Base-by-base conservation (phyloP, 2,329 filamentous ascomycete species). In the Pyrenochaeta sp. region DNA sequence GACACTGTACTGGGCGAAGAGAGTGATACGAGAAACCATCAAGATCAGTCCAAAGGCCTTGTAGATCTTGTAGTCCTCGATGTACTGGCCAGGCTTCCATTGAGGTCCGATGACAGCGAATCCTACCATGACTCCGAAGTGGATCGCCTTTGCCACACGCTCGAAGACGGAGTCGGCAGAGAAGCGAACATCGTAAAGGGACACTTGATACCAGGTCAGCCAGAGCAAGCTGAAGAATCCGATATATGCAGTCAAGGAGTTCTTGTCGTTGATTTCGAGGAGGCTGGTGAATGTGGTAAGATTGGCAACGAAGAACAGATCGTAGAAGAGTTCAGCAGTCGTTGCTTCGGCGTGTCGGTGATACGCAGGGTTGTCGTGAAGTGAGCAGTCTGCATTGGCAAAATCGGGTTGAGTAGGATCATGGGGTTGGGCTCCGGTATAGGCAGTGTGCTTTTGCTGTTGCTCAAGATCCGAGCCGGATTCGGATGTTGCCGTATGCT, bases 181-280 rank as follows among this genome's bases (percentile, higher is more conserved):
- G 61, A 86, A 88, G 0, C 85, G 82, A 23, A 87, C 80, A 65
- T 88, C 85, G 63, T 84, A 86, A 1, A 87, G 69, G 7, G 79
- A 78, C 15, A 83, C 80, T 46, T 85, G 75, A 23, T 86, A 77
- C 85, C 85, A 88, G n/a, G 82, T 86, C 45, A 85, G 80, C 85
- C 84, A 88, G 6, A 87, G 72, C 13, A 87, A 73, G 17, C 79
- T 68, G 58, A 84, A 77, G 62, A 80, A 82, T 27, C 81, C 72
- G 38, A 81, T 71, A 58, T 82, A 79, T 23, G 76, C 57, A 22
- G 58, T 59, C 3, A 76, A 50, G 4, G 45, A 60, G 65, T 55
- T 53, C 71, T 68, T 63, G 50, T 80, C 76, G 53, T 80, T 81
- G 50, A 84, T 81, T 27, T 82, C 78, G 51, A 81, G 77, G 4